Base-by-base conservation (phyloP, 2,329 filamentous ascomycete species). In the Stylonectria norvegica region DNA sequence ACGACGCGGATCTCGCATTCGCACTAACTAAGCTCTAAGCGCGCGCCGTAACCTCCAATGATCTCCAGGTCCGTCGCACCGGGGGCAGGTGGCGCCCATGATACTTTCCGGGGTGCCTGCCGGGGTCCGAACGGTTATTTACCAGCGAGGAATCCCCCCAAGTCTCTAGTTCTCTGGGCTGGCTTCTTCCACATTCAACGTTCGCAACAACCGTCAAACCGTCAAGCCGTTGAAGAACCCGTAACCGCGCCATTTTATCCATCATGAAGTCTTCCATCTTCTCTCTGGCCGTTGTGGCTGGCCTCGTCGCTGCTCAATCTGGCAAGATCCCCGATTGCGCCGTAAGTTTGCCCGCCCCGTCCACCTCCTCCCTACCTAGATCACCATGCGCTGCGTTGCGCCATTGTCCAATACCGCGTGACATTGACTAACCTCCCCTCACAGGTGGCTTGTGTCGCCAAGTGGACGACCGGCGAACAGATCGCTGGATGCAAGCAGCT, bases 401-500 rank as follows among this genome's bases (percentile, higher is more conserved):
- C 5, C n/a, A 16, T 10, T 10, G 14, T 16, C 14, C n/a, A 14
- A 27, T 7, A 10, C 8, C 41, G 14, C 25, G n/a, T 30, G 34
- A 47, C 53, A 45, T 43, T 27, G 3, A 23, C 19, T 27, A 14
- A 8, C 16, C 30, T n/a, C 12, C 28, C 33, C 10, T 27, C 6
- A 36, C 43, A 67, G 58, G 57, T 55, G 47, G 38, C 43, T 5
- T 69, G 64, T 47, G 56, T 68, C 23, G 50, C 42, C 45, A 38
- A 61, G 34, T 64, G 56, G 55, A 63, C 62, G 18, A 52, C 47
- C 17, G 62, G 62, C 30, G 49, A 38, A 15, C 48, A 49, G 27
- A 64, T 71, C 38, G 66, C 58, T 36, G 66, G 62, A 48, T 71
- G 68, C 56, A 53, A 51, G 19, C 44, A 55, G 31, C 48, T 66